Base-by-base conservation (phyloP, 495 filamentous ascomycete species). In the Apodospora peruviana region DNA sequence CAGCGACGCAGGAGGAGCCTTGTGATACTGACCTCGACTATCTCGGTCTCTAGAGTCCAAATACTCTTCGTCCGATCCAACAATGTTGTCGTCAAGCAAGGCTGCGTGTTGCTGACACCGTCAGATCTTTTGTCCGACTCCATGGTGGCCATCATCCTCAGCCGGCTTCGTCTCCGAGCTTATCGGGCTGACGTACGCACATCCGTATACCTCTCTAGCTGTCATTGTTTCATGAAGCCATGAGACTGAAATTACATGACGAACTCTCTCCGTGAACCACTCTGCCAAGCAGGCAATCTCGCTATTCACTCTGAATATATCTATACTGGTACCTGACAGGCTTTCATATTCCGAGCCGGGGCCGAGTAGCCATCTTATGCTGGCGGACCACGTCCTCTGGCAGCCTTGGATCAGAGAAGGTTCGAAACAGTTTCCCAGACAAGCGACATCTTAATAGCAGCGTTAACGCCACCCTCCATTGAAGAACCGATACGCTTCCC, bases 251-350 rank as follows among this genome's bases (percentile, higher is more conserved):
- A 32, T 32, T 7, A 32, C 27, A 32, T 14, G n/a, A n/a, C n/a
- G n/a, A n/a, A n/a, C n/a, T n/a, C n/a, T n/a, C 38, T 4, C 17
- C 17, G 40, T 4, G 40, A 46, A 18, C 39, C 21, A 2, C 34
- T 47, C 37, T 38, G 53, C 60, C 60, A 63, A 63, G 60, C 60
- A 63, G 60, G 60, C 60, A 56, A 41, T 57, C 48, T 21, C 19
- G 19, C 11, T 43, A 25, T 22, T 5, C 23, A 22, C 4, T 20
- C 16, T 18, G 11, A 37, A 37, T 3, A 16, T 40, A 7, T 40
- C 10, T 40, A 18, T 20, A 10, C 39, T 19, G 16, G 20, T 34
- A 21, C 27, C 9, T 44, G 14, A 16, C 16, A 19, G n/a, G 16
- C n/a, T 29, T 29, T 20, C 37, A 43, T 14, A 7, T 39, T 39